Base-by-base conservation (phyloP, 108 stramenopile species). In the Nannochloropsis gaditana region DNA sequence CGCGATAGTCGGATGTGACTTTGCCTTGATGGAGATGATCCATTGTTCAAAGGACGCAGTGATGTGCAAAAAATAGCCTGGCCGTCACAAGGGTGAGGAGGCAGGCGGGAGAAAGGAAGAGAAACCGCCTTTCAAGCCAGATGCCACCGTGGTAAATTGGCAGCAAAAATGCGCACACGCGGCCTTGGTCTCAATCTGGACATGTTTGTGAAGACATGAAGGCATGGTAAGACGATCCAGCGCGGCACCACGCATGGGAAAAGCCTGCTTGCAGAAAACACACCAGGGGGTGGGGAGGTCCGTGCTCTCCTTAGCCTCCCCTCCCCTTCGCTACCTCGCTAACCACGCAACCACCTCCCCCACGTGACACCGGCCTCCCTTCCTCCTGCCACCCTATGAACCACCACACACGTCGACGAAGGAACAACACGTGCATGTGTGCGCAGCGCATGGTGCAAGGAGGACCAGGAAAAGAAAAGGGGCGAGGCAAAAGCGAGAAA, bases 291-390 rank as follows among this genome's bases (percentile, higher is more conserved):
- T n/a, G 59, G 59, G 59, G n/a, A n/a, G 59, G 15, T 73, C n/a
- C n/a, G 19, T n/a, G 59, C 15, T n/a, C 59, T 73, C 59, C 59
- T 73, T n/a, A 73, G 2, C n/a, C 59, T n/a, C n/a, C 59, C 59
- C n/a, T 73, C 59, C 19, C 59, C 59, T n/a, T 15, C 59, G 59
- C n/a, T n/a, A 31, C 31, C 19, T n/a, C n/a, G 59, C n/a, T 73
- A n/a, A 73, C 59, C 59, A 73, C n/a, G 59, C 59, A 73, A 73
- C 59, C 59, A 73, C 59, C 59, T n/a, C n/a, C 19, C 59, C 31
- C 31, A 31, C 1, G 31, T 31, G 31, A 31, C 31, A 31, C 31
- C 31, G 31, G 31, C 31, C 31, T 31, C 31, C 31, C 31, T 31
- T 1, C n/a, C 59, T 73, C 59, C n/a, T 73, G 59, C 8, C 59